Evolutionary conservation across 2,329 filamentous ascomycete genomes (phyloP).

Genomic region (Penicillium aurantiogriseum): DNA sequence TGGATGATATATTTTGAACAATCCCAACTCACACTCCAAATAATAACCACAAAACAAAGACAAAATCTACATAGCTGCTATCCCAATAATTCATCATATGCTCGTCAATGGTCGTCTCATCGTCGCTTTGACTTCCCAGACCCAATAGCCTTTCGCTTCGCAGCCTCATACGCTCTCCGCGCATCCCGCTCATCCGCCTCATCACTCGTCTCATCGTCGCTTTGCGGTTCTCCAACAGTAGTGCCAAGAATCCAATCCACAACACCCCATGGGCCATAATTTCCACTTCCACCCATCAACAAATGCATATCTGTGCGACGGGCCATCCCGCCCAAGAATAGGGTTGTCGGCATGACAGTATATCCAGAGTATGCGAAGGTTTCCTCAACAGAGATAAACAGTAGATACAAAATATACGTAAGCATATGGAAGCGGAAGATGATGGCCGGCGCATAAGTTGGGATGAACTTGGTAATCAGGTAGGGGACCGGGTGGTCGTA

Average conservation of each 20-base stretch:
- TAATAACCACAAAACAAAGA: not conserved
- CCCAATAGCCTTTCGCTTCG: slow-evolving; percentile 30
- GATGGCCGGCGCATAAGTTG: slow-evolving; percentile 56
- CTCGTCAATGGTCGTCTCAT: slow-evolving; percentile 1
- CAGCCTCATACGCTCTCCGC: slow-evolving; percentile 30
- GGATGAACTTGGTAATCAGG: slow-evolving; percentile 54
- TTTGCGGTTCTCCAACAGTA: slow-evolving; percentile 39
- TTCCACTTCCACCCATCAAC: slow-evolving; percentile 45
- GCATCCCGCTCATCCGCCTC: slow-evolving; percentile 36
- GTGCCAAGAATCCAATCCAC: slow-evolving; percentile 48
- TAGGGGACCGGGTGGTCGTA: slow-evolving; percentile 61
- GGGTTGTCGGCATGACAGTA: slow-evolving; percentile 56
- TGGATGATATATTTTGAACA: not conserved
- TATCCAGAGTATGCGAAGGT: slow-evolving; percentile 62
- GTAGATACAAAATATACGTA: slow-evolving; percentile 57
- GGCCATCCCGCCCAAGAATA: slow-evolving; percentile 59
- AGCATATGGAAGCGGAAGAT: slow-evolving; percentile 61
- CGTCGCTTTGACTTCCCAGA: slow-evolving; percentile 6
- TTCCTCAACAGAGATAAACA: slow-evolving; percentile 58
- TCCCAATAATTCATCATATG: not conserved
- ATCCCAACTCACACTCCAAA: not conserved
- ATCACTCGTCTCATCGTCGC: slow-evolving; percentile 51
- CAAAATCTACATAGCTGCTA: not conserved
- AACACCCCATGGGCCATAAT: slow-evolving; percentile 48
- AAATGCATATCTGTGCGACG: slow-evolving; percentile 57